A percentile compares a stretch with the other conserved stretches of the same genome.
These are phyloP conservation scores for Bolboschoenoplectus hybrid DNA, from an alignment of 202 grass and related monocot species.

Conservation along the genomic window DNA sequence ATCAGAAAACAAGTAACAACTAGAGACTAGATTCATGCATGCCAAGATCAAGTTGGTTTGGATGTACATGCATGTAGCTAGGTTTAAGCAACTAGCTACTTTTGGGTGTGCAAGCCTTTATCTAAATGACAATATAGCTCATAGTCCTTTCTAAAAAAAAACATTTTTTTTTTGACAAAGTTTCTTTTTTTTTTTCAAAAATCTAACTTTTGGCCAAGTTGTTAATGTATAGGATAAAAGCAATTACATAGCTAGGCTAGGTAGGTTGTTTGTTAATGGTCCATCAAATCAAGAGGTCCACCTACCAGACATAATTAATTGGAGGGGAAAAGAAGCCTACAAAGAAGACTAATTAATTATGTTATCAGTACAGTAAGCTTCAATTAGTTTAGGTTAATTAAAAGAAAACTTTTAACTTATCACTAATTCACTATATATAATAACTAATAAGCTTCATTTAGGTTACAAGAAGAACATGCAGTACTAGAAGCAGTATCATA, in stretches of 20 bases:
- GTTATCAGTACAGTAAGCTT: constrained; percentile 1
- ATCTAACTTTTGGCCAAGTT: neutral
- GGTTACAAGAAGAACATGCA: neutral
- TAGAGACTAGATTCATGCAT: constrained; percentile 24
- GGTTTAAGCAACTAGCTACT: neutral
- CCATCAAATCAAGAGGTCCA: constrained; percentile 1
- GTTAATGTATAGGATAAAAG: constrained; percentile 9
- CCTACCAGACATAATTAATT: neutral
- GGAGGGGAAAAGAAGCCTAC: neutral
- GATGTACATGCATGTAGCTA: constrained; percentile 12
- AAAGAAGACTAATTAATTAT: constrained; percentile 19
- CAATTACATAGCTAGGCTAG: neutral
- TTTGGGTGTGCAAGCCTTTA: constrained; percentile 10
- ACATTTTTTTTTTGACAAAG: neutral
- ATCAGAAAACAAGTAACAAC: neutral
- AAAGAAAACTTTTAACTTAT: neutral
- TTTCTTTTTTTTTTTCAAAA: neutral
- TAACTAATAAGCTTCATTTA: neutral
- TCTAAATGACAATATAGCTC: neutral
- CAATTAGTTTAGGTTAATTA: neutral
- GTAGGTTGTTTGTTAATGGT: constrained; percentile 24
- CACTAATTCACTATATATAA: too few relatives aligned
- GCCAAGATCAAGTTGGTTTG: constrained; percentile 8
- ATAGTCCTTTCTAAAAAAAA: neutral
- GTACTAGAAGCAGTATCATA: neutral